A percentile compares a stretch with the other conserved stretches of the same genome.
Conservation (phyloP, 2,329 filamentous ascomycete species). For the Microdochium paspali region DNA sequence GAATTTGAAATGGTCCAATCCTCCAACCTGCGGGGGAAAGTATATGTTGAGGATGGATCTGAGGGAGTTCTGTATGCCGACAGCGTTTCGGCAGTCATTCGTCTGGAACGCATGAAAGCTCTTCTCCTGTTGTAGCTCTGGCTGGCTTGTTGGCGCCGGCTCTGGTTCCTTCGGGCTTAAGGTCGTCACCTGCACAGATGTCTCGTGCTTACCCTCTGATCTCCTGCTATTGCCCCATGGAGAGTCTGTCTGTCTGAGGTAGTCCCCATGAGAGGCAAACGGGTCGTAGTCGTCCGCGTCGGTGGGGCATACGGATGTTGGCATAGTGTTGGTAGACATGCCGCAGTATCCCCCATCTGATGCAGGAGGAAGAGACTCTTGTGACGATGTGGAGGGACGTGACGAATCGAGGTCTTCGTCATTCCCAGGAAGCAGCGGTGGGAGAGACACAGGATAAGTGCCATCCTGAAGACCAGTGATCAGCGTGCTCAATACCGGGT, state of each 20-base stretch:
- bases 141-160: constrained; percentile 19
- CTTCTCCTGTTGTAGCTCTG: constrained; percentile 16
- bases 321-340: constrained; percentile 3
- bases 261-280: constrained; percentile 23
- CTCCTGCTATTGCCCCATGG: neutral
- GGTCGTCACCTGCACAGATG: constrained; percentile 1
- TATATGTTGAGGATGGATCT: constrained; percentile 40
- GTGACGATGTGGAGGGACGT: neutral
- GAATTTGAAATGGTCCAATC: constrained; percentile 38
- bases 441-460: constrained; percentile 18
- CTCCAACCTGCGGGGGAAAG: constrained; percentile 36
- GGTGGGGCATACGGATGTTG: constrained; percentile 6
- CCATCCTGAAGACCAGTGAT: constrained; percentile 35
- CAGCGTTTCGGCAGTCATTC: constrained; percentile 32
- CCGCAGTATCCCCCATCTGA: neutral
- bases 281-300: constrained; percentile 36
- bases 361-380: neutral
- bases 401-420: constrained; percentile 3
- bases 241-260: constrained; percentile 3
- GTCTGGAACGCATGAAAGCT: constrained; percentile 36
- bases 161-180: constrained; percentile 7
- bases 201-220: neutral
- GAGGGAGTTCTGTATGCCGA: constrained; percentile 47
- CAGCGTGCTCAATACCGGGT: constrained; percentile 33
- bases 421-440: constrained; percentile 7